phyloP scores from a whole-genome alignment of 2,329 filamentous ascomycete genomes.

The Aspergillus fumigatiaffinis region DNA sequence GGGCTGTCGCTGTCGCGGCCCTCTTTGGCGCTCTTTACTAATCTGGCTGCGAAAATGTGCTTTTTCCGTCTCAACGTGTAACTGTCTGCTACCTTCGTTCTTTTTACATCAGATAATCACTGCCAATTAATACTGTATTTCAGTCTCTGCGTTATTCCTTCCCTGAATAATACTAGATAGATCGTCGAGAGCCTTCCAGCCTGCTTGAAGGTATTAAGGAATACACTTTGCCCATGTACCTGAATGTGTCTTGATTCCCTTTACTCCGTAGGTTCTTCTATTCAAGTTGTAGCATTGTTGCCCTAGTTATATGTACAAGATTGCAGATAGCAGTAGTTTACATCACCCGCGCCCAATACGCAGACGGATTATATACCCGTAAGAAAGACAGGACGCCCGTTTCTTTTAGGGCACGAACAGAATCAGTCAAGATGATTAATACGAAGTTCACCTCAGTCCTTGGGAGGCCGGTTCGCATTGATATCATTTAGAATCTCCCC shows the following conservation, averaged over 20 bases:
- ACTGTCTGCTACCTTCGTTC: not conserved
- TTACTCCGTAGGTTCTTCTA: no score
- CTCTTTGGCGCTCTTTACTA: not conserved
- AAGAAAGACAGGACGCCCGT: no score
- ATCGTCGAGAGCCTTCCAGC: not conserved
- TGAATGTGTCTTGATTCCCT: not conserved
- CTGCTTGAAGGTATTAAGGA: not conserved
- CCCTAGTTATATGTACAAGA: no score
- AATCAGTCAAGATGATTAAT: no score
- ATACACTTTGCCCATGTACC: not conserved
- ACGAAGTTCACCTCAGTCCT: no score
- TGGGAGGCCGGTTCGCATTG: no score
- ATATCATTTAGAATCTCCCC: no score
- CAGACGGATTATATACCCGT: no score
- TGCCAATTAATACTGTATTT: not conserved
- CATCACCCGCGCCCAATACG: no score
- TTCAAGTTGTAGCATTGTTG: no score
- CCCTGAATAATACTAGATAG: not conserved
- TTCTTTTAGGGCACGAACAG: no score
- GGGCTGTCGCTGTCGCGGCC: not conserved
- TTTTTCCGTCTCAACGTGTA: not conserved
- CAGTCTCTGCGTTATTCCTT: not conserved
- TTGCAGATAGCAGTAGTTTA: no score
- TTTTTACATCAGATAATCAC: not conserved
- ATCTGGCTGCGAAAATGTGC: not conserved